Evolutionary conservation across 768 basidiomycete species (phyloP), one percentile per base, ranked within the genome.

Genomic region (Termitomyces sp.): DNA sequence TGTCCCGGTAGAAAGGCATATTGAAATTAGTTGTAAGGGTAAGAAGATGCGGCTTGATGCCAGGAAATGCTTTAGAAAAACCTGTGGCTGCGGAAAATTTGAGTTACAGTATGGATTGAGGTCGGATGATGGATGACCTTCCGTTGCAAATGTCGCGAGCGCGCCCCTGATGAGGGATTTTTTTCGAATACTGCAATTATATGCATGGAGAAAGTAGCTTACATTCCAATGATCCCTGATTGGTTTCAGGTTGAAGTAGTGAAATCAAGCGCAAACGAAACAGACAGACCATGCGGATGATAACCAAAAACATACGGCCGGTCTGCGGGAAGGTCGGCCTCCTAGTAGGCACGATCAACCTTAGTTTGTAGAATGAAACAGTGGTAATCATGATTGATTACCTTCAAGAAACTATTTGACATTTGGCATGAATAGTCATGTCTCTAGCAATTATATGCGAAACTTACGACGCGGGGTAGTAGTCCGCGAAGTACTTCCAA

Each of bases 251-350:
- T 70, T 63, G 3, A 57, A 45, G 29, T 9, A 47, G 40, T 56
- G 57, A 10, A 61, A 45, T 43, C 12, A 31, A 34, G 38, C 4
- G 62, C 25, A 40, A 61, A 1, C n/a, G 25, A 8, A 25, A 37
- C 47, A 59, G 50, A 71, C 83, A 38, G 62, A 88, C 96, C 97
- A 74, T 99, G 97, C 17, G 97, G 97, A 74, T 99, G 97, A 74
- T 98, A 98, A 8, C 96, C 97, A 74, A 99, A 99, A 14, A 99
- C 84, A 75, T 99, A 99, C 20, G 92, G 89, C 64, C 95, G 79
- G 72, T 97, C 93, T 11, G 96, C 79, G 0, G 96, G 94, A 29
- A 99, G 81, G 65, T 96, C 92, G 40, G 86, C 88, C 76, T 94
- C 94, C 94, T 96, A 55, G 40, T 17, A 42, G 32, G 48, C 47